Base-by-base conservation (phyloP, 169 alveolate genomes). In the Plasmodium falciparum region DNA sequence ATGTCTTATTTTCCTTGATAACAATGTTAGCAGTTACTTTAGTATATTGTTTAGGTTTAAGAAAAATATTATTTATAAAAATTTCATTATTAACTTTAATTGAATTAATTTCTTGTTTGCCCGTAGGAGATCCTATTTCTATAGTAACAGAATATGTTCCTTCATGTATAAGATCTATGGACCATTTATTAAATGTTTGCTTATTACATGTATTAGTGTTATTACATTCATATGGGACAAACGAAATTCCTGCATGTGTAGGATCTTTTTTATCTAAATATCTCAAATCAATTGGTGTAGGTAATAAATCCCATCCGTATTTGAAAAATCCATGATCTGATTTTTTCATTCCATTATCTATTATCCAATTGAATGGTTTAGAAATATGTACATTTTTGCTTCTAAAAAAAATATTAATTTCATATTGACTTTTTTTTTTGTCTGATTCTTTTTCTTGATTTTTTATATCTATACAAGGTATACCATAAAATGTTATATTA, bases 111-210 rank as follows among this genome's bases (percentile, higher is more conserved):
- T 86, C 88, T 72, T 86, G 92, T 45, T 56, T 86, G 20, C 92
- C 92, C n/a, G 59, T 45, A 5, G 92, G 92, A 9, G 92, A 86
- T n/a, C 92, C 92, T 22, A 86, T 86, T 72, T 86, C 92, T 49
- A 86, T 50, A 29, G 92, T 39, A 33, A 86, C 54, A 47, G 58
- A 86, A 65, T 86, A 86, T 22, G 75, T 59, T 29, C 92, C 92
- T 29, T 56, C 62, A 54, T 86, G 92, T 24, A 59, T 45, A 29
- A 86, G 73, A 39, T 86, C 92, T 33, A 86, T 86, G n/a, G 92
- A 86, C 92, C 92, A 86, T 20, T 70, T 86, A 72, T 86, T 86
- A 49, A 70, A 71, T 11, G 88, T 67, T 33, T 33, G 45, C 45
- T 33, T 33, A 72, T 86, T 88, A 86, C 92, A 86, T 47, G 20